A percentile compares a stretch with the other conserved stretches of the same genome.
Evolutionary conservation across 1,284 basidiomycete species (phyloP).

Genomic region (Ceratobasidium theobromae): DNA sequence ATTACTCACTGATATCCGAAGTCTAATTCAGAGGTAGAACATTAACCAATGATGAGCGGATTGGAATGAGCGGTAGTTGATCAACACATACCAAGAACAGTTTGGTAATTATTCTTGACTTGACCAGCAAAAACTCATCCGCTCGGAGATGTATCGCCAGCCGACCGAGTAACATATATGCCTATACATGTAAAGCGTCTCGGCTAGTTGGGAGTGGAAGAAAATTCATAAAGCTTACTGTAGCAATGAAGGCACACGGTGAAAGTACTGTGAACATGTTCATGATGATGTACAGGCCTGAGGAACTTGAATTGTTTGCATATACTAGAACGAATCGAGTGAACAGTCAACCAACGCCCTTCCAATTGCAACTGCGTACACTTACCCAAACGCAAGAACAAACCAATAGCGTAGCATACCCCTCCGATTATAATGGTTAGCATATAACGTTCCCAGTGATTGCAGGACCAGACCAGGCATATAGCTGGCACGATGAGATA

Average conservation of each 20-base stretch:
- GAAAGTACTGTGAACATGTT: constrained; percentile 59
- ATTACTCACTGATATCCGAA: too few species aligned
- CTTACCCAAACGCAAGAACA: constrained; percentile 51
- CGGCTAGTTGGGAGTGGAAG: too few species aligned
- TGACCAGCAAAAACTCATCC: constrained; percentile 56
- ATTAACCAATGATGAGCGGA: too few species aligned
- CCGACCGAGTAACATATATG: constrained; percentile 67
- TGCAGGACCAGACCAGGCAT: constrained; percentile 1
- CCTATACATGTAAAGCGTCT: constrained; percentile 37
- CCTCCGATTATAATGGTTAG: constrained; percentile 62
- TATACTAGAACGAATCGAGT: constrained; percentile 34
- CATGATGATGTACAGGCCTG: constrained; percentile 54
- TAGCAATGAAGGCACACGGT: constrained; percentile 75
- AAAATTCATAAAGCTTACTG: constrained; percentile 37
- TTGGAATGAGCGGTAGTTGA: too few species aligned
- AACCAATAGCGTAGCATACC: constrained; percentile 52
- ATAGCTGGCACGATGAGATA: background rate
- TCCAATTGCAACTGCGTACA: background rate
- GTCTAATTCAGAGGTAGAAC: too few species aligned
- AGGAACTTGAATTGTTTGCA: constrained; percentile 37
- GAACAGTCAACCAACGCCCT: background rate
- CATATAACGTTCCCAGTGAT: constrained; percentile 53
- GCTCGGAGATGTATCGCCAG: constrained; percentile 56
- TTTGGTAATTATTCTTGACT: constrained; percentile 54
- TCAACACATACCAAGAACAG: constrained; percentile 48